Base-by-base conservation (phyloP, 345 rosid species). In the Populus euphratica region DNA sequence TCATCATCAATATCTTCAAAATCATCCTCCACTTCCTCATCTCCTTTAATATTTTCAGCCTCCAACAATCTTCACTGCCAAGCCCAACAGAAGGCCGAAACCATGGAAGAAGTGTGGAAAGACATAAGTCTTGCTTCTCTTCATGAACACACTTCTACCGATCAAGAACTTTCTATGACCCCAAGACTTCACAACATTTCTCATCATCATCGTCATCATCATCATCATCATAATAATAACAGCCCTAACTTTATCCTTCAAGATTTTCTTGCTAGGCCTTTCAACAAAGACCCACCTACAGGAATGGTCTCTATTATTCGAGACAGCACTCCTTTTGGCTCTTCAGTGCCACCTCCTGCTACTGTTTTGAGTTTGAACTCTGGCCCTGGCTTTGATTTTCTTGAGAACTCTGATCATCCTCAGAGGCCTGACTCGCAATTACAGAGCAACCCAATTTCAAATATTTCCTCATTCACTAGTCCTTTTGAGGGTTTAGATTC, bases 41-140 rank as follows among this genome's bases (percentile, higher is more conserved):
- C 77, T 5, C 33, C 78, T 44, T 70, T 69, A 1, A 63, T 71
- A 10, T 43, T 59, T 80, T 77, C 79, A 43, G 11, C 36, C 36
- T 10, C 70, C 50, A 33, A 1, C 35, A 74, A 67, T 13, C 47
- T 52, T 52, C 70, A 44, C 49, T 47, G 20, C 35, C 73, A 43
- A 25, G 31, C 54, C 56, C 78, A 21, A 2, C 79, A 21, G 8
- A 69, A 29, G 14, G 69, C 69, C 66, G 83, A 72, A 77, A 83
- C 88, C 86, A 93, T 91, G 96, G 97, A 93, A 85, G 93, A 93
- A 71, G 91, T 93, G 1, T 93, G 97, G 97, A 89, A 89, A 29
- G 94, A 91, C 76, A 90, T 93, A 38, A 91, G 79, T 81, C 88
- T 89, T 29, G 76, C 87, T 62, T 85, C 94, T 14, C 83, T 87